Conservation (phyloP, 768 basidiomycete genomes). For the Kwoniella newhampshirensis region DNA sequence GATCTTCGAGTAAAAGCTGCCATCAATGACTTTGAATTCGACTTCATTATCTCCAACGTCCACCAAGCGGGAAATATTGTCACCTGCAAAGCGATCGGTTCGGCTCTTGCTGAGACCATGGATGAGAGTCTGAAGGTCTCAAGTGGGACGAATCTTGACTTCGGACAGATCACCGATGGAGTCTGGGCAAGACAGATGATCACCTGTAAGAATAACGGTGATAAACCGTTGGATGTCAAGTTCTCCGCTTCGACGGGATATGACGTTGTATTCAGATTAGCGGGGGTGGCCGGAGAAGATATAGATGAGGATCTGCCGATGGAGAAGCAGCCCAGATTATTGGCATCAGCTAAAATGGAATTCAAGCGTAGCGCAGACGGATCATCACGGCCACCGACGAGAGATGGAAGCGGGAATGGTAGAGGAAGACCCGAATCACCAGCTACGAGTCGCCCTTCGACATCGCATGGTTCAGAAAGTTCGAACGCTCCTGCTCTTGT, state of each 20-base stretch:
- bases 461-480: constrained; percentile 12
- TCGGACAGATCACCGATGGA: constrained; percentile 47
- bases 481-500: constrained; percentile 6
- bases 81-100: constrained; percentile 40
- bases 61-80: constrained; percentile 44
- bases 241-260: constrained; percentile 38
- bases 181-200: constrained; percentile 45
- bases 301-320: constrained; percentile 38
- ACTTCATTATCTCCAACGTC: constrained; percentile 45
- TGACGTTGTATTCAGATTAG: constrained; percentile 49
- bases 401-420: constrained; percentile 2
- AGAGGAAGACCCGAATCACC: constrained; percentile 1
- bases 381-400: constrained; percentile 14
- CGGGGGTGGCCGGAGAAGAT: constrained; percentile 46
- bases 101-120: constrained; percentile 19
- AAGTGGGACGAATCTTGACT: constrained; percentile 43
- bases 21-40: constrained; percentile 40
- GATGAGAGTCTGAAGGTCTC: constrained; percentile 41
- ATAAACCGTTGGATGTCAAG: constrained; percentile 42
- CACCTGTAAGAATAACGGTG: constrained; percentile 47
- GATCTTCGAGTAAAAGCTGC: constrained; percentile 37
- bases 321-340: constrained; percentile 9
- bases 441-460: constrained; percentile 8
- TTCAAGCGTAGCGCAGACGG: background rate
- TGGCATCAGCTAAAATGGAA: background rate